Evolutionary conservation across 192 early-diverging fungal genomes (phyloP), one percentile per base, ranked within the genome.

Genomic region (Fimicolochytrium jonesii): DNA sequence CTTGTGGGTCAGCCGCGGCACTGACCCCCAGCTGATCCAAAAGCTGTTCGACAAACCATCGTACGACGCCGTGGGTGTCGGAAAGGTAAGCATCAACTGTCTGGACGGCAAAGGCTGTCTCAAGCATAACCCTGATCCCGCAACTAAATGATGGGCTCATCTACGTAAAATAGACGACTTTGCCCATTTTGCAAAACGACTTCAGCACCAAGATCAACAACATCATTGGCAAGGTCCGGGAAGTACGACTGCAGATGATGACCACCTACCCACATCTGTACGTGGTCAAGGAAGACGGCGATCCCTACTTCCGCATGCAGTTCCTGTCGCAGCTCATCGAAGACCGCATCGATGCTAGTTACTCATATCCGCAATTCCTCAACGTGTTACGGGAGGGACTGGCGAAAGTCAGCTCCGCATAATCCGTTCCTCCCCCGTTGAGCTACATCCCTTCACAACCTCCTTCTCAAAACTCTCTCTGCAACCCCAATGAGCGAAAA

Each of bases 271-370:
- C 94, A 2, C 78, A 85, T 20, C 62, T 92, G 20, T 91, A 90
- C 67, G 71, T 98, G 37, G 84, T 93, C 48, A 92, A 92, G 75
- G 94, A 98, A 68, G 94, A 98, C 63, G 91, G 89, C 15, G 92
- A 95, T 58, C 84, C 87, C 22, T 77, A 74, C 4, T 54, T 94
- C 58, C 82, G 95, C 5, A 77, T 89, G 75, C 81, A 82, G 89
- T 91, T 96, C 77, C 60, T 91, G 61, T 84, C 87, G 49, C 90
- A 92, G 61, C 71, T 98, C 65, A 80, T 95, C n/a, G 93, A 96
- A 67, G 95, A 98, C 69, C 85, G 92, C 50, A 88, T 87, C 29
- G 87, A 92, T 36, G 81, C 54, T 26, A 61, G 59, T 23, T 59
- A 66, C 34, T 79, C 76, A 43, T 84, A 84, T 53, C 76, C 82